These are phyloP conservation scores for Xylaria sp. DNA, from an alignment of 2,329 filamentous ascomycete genomes.

Conservation along the genomic window DNA sequence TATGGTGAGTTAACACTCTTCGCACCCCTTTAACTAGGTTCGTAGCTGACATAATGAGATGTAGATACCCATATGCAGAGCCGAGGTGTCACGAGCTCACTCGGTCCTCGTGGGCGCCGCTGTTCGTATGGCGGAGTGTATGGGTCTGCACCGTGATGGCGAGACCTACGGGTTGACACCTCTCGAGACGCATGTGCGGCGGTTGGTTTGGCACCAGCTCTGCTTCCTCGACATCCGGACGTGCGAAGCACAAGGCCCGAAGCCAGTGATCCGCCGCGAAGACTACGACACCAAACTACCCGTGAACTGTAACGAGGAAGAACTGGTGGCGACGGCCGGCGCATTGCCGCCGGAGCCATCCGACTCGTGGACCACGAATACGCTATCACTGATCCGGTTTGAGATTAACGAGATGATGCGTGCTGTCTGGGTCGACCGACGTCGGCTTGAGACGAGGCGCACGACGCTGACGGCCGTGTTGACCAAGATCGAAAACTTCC, in stretches of 20 bases:
- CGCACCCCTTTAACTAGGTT: not conserved
- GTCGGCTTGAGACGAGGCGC: constrained; percentile 69
- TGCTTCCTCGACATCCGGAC: constrained; percentile 81
- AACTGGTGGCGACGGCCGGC: constrained; percentile 59
- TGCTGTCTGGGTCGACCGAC: constrained; percentile 74
- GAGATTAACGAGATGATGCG: constrained; percentile 80
- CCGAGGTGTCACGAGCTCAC: constrained; percentile 77
- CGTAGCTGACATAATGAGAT: constrained; percentile 36
- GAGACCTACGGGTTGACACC: constrained; percentile 72
- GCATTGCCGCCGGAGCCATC: constrained; percentile 55
- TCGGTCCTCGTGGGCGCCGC: constrained; percentile 77
- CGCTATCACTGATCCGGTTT: constrained; percentile 74
- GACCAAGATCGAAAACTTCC: constrained; percentile 75
- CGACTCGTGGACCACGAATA: constrained; percentile 73
- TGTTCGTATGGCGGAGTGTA: constrained; percentile 79
- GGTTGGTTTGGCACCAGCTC: constrained; percentile 80
- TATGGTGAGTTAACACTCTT: constrained; percentile 60
- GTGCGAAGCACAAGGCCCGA: constrained; percentile 77
- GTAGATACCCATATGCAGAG: constrained; percentile 75
- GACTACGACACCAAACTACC: constrained; percentile 81
- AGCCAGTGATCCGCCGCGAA: constrained; percentile 75
- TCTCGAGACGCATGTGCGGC: constrained; percentile 75
- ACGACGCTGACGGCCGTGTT: constrained; percentile 72
- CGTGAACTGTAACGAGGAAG: constrained; percentile 74
- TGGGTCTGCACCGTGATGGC: constrained; percentile 79